These are phyloP conservation scores for Vigna hirtella DNA, from an alignment of 306 rosid genomes.

Conservation along the genomic window DNA sequence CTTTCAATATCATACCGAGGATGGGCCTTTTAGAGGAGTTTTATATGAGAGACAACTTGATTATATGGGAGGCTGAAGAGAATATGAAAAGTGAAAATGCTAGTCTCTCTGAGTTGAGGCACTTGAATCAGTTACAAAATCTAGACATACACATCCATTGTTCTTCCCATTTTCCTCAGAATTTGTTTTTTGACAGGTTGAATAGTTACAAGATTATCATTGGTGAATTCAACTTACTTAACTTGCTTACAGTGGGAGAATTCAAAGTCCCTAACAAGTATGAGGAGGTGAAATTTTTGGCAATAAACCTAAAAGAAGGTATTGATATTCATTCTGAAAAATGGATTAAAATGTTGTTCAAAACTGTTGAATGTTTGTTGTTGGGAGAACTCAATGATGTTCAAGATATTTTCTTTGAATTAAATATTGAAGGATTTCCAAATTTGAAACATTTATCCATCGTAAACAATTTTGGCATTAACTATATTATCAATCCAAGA, in stretches of 20 bases:
- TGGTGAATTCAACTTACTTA: slow-evolving; percentile 37
- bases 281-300: slow-evolving; percentile 34
- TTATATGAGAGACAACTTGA: slow-evolving; percentile 45
- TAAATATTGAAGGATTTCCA: slow-evolving; percentile 45
- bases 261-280: slow-evolving; percentile 11
- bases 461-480: slow-evolving; percentile 19
- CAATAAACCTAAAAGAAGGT: slow-evolving; percentile 33
- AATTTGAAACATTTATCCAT: slow-evolving; percentile 41
- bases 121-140: not conserved
- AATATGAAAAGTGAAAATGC: not conserved
- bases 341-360: slow-evolving; percentile 42
- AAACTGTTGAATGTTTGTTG: slow-evolving; percentile 45
- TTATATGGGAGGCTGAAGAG: slow-evolving; percentile 27
- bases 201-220: slow-evolving; percentile 39
- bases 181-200: slow-evolving; percentile 36
- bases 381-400: slow-evolving; percentile 43
- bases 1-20: slow-evolving; percentile 43
- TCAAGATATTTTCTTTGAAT: slow-evolving; percentile 15
- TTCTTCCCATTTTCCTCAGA: not conserved
- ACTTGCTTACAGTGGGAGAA: not conserved
- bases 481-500: slow-evolving; percentile 18
- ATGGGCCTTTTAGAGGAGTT: slow-evolving; percentile 49
- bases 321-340: slow-evolving; percentile 24
- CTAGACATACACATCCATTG: not conserved
- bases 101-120: slow-evolving; percentile 34